Conservation (phyloP, 768 basidiomycete species). For the Candolleomyces eurysporus region DNA sequence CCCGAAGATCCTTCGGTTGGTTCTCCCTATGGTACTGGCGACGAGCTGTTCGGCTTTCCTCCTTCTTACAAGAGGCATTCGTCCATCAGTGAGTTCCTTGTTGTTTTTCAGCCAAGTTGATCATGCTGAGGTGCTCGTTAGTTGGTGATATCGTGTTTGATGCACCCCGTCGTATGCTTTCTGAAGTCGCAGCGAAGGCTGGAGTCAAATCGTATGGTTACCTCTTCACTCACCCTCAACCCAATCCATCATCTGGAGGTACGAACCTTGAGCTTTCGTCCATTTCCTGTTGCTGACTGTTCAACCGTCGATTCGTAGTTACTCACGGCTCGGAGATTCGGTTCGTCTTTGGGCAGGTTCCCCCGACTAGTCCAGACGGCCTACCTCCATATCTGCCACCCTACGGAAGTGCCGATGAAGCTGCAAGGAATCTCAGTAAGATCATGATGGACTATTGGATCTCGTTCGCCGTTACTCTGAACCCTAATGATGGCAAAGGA, state of each 20-base stretch:
- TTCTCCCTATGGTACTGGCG: constrained; percentile 45
- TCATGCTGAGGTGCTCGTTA: constrained; percentile 2
- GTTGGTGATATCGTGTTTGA: constrained; percentile 40
- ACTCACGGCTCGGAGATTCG: constrained; percentile 30
- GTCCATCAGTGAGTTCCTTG: constrained; percentile 21
- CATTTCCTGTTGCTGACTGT: not conserved
- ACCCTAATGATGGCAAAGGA: constrained; percentile 40
- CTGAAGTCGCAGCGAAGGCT: constrained; percentile 33
- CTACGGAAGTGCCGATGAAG: constrained; percentile 15
- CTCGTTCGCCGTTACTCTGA: constrained; percentile 35
- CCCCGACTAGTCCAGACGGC: not conserved
- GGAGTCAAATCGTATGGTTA: constrained; percentile 42
- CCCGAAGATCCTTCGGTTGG: constrained; percentile 41
- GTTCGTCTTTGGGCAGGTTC: constrained; percentile 33
- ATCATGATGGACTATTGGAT: constrained; percentile 45
- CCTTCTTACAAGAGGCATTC: constrained; percentile 30
- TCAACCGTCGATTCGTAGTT: constrained; percentile 17
- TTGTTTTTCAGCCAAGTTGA: too few species aligned
- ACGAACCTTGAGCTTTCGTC: constrained; percentile 25
- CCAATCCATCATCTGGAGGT: constrained; percentile 26
- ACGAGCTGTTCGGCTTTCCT: constrained; percentile 40
- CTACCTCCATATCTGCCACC: too few species aligned
- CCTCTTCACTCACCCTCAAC: constrained; percentile 40
- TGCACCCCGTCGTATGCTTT: constrained; percentile 36
- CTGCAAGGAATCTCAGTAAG: constrained; percentile 22